Percentiles rank a stretch among this genome's conserved stretches.
phyloP scores from a whole-genome alignment of 2,329 filamentous ascomycete genomes.

The Neonectria punicea region DNA sequence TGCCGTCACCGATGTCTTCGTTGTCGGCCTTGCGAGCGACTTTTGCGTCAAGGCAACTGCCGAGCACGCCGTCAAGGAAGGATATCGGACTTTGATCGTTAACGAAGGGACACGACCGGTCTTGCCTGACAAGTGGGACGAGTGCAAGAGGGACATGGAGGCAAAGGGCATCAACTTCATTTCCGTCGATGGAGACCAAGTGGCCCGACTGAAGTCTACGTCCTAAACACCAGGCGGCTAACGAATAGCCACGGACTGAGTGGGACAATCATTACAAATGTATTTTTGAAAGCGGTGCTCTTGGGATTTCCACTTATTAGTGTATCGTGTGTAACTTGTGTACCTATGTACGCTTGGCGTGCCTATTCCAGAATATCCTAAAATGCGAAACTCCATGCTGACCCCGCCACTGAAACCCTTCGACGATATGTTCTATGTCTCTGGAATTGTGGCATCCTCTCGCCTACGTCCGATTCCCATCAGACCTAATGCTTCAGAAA shows the following conservation, averaged over 20 bases:
- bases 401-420: constrained; percentile 31
- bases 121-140: constrained; percentile 67
- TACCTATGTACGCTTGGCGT: constrained; percentile 37
- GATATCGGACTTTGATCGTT: constrained; percentile 81
- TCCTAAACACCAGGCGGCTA: not conserved
- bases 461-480: constrained; percentile 14
- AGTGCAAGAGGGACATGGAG: constrained; percentile 63
- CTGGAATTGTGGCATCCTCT: constrained; percentile 26
- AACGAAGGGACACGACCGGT: constrained; percentile 83
- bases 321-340: constrained; percentile 30
- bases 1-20: constrained; percentile 80
- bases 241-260: constrained; percentile 1
- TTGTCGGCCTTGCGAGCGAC: constrained; percentile 87
- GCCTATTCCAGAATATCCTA: constrained; percentile 40
- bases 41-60: constrained; percentile 90
- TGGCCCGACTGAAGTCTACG: constrained; percentile 36
- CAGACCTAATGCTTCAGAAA: not conserved
- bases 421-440: constrained; percentile 34
- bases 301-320: constrained; percentile 27
- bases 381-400: constrained; percentile 46
- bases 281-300: constrained; percentile 33
- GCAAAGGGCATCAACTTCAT: constrained; percentile 72
- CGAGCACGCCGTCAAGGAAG: constrained; percentile 77
- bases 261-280: constrained; percentile 28
- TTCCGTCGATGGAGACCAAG: constrained; percentile 40